These are phyloP conservation scores for Aspergillus heteromorphus DNA, from an alignment of 495 filamentous ascomycete genomes.

Conservation along the genomic window DNA sequence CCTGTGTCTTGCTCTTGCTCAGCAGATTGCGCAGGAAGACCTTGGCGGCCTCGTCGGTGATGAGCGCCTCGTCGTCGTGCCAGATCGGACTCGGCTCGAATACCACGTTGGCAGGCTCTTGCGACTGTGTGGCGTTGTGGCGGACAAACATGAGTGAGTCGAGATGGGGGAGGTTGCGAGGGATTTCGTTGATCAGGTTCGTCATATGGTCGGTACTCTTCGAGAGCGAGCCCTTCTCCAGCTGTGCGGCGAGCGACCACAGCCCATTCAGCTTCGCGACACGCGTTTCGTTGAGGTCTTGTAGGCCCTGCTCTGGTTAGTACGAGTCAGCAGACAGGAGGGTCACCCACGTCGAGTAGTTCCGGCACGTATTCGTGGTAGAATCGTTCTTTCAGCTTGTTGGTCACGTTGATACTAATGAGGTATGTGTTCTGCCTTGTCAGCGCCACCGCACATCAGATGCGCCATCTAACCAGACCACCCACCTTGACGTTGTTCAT, in stretches of 20 bases:
- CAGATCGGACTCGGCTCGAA: slow-evolving; percentile 97
- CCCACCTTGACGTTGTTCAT: slow-evolving; percentile 90
- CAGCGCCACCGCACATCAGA: no score
- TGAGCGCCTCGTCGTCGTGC: slow-evolving; percentile 86
- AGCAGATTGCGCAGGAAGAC: slow-evolving; percentile 88
- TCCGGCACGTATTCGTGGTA: slow-evolving; percentile 96
- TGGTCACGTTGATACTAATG: slow-evolving; percentile 90
- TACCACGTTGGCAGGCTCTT: slow-evolving; percentile 73
- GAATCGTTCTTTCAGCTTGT: slow-evolving; percentile 93
- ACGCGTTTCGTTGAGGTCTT: slow-evolving; percentile 87
- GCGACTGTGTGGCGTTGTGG: slow-evolving; percentile 76
- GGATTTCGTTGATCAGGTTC: slow-evolving; percentile 72
- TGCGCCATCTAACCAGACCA: background rate
- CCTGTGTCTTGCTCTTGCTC: slow-evolving; percentile 77
- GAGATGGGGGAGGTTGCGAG: slow-evolving; percentile 77
- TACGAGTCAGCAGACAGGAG: background rate
- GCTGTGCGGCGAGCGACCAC: slow-evolving; percentile 71
- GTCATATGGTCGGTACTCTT: slow-evolving; percentile 65
- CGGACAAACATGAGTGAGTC: slow-evolving; percentile 97
- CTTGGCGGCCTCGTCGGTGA: slow-evolving; percentile 77
- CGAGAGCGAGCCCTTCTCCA: slow-evolving; percentile 70
- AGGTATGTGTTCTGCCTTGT: slow-evolving; percentile 77
- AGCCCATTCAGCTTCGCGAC: slow-evolving; percentile 75
- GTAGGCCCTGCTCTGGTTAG: slow-evolving; percentile 51
- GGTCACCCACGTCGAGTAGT: slow-evolving; percentile 70